phyloP scores from a whole-genome alignment of 805 yeast genomes.

The Cyberlindnera maclurae region DNA sequence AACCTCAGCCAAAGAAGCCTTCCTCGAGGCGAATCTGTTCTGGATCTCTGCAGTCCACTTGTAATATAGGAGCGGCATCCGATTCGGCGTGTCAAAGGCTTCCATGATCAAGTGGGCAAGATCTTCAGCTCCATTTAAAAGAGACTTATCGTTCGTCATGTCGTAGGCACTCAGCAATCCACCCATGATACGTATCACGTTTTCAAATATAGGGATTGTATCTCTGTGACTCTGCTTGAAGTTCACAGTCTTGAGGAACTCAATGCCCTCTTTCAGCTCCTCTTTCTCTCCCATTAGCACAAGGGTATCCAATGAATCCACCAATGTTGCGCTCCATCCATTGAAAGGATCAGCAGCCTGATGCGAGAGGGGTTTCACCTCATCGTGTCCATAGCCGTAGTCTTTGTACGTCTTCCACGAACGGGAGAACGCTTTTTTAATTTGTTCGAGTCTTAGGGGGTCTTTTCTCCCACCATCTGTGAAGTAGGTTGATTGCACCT shows the following conservation, averaged over 20 bases:
- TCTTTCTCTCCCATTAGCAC: conserved; percentile 35
- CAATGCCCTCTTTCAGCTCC: conserved; percentile 33
- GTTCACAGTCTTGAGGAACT: conserved; percentile 30
- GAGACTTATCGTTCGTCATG: conserved; percentile 30
- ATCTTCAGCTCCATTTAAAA: conserved; percentile 35
- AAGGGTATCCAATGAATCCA: conserved; percentile 48
- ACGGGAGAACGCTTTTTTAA: conserved; percentile 31
- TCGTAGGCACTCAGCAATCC: conserved; percentile 49
- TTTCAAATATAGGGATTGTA: conserved; percentile 43
- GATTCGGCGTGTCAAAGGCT: conserved; percentile 53
- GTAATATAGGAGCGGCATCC: conserved; percentile 42
- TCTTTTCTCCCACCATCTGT: conserved; percentile 24
- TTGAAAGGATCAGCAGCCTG: conserved; percentile 32
- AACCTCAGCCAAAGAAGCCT: conserved; percentile 36
- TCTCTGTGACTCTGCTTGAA: conserved; percentile 33
- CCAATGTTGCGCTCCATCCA: conserved; percentile 44
- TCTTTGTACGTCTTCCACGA: conserved; percentile 40
- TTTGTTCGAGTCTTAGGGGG: conserved; percentile 22
- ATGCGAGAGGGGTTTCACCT: conserved; percentile 32
- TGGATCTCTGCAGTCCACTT: conserved; percentile 32
- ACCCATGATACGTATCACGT: conserved; percentile 44
- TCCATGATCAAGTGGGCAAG: conserved; percentile 43
- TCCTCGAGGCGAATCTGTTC: conserved; percentile 32
- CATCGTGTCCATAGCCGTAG: conserved; percentile 41
- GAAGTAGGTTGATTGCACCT: conserved; percentile 25